A percentile compares a stretch with the other conserved stretches of the same genome.
phyloP scores from a whole-genome alignment of 345 rosid genomes.

The Linum tenue region DNA sequence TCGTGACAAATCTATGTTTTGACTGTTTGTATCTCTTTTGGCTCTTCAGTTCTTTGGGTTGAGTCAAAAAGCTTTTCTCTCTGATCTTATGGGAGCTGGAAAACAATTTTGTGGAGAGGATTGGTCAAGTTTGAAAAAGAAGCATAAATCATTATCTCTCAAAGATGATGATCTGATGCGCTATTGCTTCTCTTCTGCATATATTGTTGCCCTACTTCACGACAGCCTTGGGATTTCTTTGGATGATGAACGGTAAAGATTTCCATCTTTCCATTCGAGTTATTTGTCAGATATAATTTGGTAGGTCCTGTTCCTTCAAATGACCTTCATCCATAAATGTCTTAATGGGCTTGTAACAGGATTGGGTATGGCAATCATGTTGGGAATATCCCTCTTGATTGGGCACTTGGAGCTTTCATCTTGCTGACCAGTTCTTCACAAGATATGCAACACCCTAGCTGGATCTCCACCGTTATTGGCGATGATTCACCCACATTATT shows the following conservation, averaged over 20 bases:
- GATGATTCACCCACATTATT: conserved; percentile 39
- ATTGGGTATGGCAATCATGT: conserved; percentile 54
- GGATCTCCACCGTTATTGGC: conserved; percentile 36
- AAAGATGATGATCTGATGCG: conserved; percentile 52
- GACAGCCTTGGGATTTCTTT: conserved; percentile 70
- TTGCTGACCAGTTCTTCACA: conserved; percentile 36
- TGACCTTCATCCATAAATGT: not conserved
- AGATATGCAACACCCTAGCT: conserved; percentile 25
- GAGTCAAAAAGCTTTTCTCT: conserved; percentile 43
- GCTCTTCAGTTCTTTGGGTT: conserved; percentile 63
- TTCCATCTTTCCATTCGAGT: not conserved
- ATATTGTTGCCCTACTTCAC: conserved; percentile 77
- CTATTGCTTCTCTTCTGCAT: conserved; percentile 90
- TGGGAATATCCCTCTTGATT: conserved; percentile 69
- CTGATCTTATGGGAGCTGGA: conserved; percentile 55
- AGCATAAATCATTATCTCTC: conserved; percentile 31
- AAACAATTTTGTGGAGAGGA: conserved; percentile 67
- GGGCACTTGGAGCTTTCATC: conserved; percentile 94
- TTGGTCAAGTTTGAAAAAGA: conserved; percentile 58
- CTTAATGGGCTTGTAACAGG: conserved; percentile 31
- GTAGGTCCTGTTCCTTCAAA: not conserved
- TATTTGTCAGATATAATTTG: too few relatives aligned
- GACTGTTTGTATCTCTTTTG: conserved; percentile 9
- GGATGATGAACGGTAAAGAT: conserved; percentile 47
- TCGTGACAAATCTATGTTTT: not conserved